Base-by-base conservation (phyloP, 2,329 filamentous ascomycete species). In the Talaromyces funiculosus region DNA sequence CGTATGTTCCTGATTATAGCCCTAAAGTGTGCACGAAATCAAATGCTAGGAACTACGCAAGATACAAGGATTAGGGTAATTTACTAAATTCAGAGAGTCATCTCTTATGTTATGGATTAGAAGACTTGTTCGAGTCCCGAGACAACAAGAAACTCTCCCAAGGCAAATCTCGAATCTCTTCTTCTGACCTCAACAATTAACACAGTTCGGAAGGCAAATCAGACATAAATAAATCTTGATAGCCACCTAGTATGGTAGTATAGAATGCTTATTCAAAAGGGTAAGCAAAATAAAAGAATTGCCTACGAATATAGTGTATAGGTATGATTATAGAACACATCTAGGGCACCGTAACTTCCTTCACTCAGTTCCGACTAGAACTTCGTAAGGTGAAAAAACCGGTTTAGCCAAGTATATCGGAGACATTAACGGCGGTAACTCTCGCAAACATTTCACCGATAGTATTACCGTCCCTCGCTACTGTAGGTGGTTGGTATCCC, bases 401-500 rank as follows among this genome's bases (percentile, higher is more conserved):
- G 12, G 24, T n/a, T 16, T 38, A 37, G 24, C 10, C 31, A 7
- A 54, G 18, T 54, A 54, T 29, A 18, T 54, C 24, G 14, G 57
- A 60, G 20, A 60, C 57, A 26, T 60, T 37, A 9, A 60, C 57
- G 24, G 49, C 37, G 22, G 10, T 35, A 20, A 55, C 49, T 47
- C 57, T 60, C 8, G 24, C 18, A 33, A 53, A 18, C 14, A 60
- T 29, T 2, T 24, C 29, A 1, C 12, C 16, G 24, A 60, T 45
- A 20, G 9, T 14, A 35, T 4, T 4, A 35, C 26, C 18, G 10
- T 38, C 35, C 14, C 29, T 60, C 7, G 35, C 24, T 5, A 53
- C 31, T 18, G 20, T 38, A 47, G 49, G 38, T 22, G 37, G 47
- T n/a, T 54, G 40, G n/a, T 60, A 60, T 54, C 57, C 57, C 57